phyloP scores from a whole-genome alignment of 129 eudicot genomes.

The Flaveria sonorensis region DNA sequence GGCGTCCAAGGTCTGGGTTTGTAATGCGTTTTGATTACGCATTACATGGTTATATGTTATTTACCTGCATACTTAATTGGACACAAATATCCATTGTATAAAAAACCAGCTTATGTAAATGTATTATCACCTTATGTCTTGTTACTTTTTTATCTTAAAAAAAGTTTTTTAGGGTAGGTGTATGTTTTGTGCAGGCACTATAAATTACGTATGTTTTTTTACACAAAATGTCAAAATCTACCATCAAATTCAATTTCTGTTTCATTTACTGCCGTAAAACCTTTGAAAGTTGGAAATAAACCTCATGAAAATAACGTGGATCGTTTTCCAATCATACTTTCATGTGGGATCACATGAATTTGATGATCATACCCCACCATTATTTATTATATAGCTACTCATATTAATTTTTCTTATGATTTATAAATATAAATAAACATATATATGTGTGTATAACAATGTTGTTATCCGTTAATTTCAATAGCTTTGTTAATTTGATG shows the following conservation, averaged over 20 bases:
- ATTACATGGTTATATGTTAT: no score
- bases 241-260: not conserved
- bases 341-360: constrained; percentile 38
- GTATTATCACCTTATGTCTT: no score
- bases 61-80: no score
- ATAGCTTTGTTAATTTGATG: not conserved
- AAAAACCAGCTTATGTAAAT: no score
- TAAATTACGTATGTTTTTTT: not conserved
- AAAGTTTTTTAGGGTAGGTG: no score
- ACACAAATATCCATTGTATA: no score
- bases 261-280: constrained; percentile 15
- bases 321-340: constrained; percentile 29
- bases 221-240: not conserved
- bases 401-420: not conserved
- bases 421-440: not conserved
- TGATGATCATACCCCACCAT: constrained; percentile 35
- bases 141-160: no score
- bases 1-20: no score
- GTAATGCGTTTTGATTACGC: no score
- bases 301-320: constrained; percentile 29
- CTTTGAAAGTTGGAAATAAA: constrained; percentile 16
- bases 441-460: not conserved
- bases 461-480: not conserved
- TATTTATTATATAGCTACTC: constrained; percentile 33
- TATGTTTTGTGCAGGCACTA: not conserved